Percentiles rank a stretch among this genome's conserved stretches.
Conservation (phyloP, 1,284 basidiomycete genomes). For the Hemileia vastatrix region DNA sequence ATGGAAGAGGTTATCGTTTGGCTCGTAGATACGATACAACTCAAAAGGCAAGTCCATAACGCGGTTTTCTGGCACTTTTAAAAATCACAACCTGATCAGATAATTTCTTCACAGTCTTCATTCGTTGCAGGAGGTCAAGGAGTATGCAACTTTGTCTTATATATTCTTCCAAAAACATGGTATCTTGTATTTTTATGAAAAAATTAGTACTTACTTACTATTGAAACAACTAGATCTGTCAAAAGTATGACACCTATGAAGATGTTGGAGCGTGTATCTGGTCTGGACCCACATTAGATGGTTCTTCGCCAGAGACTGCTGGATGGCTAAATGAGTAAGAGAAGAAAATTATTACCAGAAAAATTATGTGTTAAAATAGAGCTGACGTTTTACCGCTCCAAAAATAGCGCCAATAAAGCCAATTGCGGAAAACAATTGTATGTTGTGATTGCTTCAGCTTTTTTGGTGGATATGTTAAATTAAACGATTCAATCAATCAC, state of each 20-base stretch:
- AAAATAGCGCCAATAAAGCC: background rate
- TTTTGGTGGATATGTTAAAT: background rate
- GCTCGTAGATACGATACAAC: constrained; percentile 1
- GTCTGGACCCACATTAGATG: background rate
- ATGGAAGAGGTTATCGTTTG: too few relatives aligned
- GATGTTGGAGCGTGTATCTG: background rate
- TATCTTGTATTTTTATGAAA: background rate
- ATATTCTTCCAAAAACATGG: background rate
- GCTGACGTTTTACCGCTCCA: background rate
- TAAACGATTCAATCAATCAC: background rate
- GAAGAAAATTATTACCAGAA: background rate
- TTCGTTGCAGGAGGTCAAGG: background rate
- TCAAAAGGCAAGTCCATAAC: background rate
- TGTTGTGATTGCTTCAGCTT: background rate
- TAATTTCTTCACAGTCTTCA: background rate
- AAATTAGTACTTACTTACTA: background rate
- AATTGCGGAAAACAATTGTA: constrained; percentile 3
- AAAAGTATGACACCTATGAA: background rate
- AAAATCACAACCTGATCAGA: background rate
- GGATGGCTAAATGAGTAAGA: background rate
- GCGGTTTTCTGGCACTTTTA: background rate
- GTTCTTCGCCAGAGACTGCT: background rate
- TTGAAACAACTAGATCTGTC: background rate
- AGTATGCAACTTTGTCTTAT: background rate
- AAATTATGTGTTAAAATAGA: background rate